Conservation (phyloP, 495 filamentous ascomycete genomes). For the Monascus purpureus region DNA sequence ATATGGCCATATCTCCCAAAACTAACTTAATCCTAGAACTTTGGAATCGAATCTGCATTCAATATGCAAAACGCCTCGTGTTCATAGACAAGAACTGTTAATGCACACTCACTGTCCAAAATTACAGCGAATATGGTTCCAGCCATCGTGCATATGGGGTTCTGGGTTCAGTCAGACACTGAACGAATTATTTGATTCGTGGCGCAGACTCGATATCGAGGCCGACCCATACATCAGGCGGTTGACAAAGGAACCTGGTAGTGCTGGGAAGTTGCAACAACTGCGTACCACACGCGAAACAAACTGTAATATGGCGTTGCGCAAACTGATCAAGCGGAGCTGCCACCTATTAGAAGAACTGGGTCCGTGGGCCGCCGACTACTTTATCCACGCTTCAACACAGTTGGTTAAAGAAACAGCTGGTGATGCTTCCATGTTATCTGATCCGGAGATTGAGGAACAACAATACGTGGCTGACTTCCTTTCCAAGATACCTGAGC, state of each 20-base stretch:
- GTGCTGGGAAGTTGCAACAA: constrained; percentile 25
- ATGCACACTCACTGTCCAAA: constrained; percentile 52
- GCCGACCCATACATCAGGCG: constrained; percentile 58
- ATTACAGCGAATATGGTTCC: constrained; percentile 40
- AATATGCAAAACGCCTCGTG: constrained; percentile 54
- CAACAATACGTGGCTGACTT: constrained; percentile 51
- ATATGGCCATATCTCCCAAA: not conserved
- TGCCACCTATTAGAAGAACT: constrained; percentile 43
- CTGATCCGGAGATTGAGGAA: constrained; percentile 22
- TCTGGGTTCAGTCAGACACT: constrained; percentile 7
- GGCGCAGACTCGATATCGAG: constrained; percentile 29
- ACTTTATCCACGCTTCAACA: constrained; percentile 46
- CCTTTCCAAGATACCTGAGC: constrained; percentile 30
- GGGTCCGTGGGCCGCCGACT: constrained; percentile 61
- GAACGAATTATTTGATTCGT: constrained; percentile 9
- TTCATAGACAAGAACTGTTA: constrained; percentile 56
- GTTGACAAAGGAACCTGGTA: constrained; percentile 24
- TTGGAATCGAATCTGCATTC: constrained; percentile 71
- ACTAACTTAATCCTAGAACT: constrained; percentile 16
- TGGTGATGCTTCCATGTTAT: constrained; percentile 15
- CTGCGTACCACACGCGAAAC: constrained; percentile 41
- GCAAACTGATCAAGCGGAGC: constrained; percentile 31
- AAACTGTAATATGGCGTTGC: constrained; percentile 49
- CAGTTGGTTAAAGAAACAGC: constrained; percentile 23
- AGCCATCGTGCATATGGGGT: constrained; percentile 1